Evolutionary conservation across 371 early-diverging fungal species (phyloP).

Genomic region (Mortierella sp.): DNA sequence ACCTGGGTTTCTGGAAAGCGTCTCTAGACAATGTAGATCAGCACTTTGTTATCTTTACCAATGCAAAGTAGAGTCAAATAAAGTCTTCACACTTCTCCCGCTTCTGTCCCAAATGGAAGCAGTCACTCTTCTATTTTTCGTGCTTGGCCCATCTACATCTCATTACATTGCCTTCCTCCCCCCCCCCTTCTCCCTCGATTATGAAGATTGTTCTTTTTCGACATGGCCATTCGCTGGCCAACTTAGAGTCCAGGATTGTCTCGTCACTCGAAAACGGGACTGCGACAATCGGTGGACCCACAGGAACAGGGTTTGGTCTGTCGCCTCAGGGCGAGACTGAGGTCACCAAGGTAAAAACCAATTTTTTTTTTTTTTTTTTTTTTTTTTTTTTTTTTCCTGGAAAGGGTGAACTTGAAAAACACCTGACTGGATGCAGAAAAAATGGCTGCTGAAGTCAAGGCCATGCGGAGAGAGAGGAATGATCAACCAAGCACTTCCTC

Average conservation of each 20-base stretch:
- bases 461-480: no score
- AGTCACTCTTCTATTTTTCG: neutral
- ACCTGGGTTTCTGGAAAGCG: conserved; percentile 62
- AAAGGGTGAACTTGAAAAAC: neutral
- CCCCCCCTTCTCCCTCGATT: neutral
- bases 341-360: conserved; percentile 21
- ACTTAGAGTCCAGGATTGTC: conserved; percentile 46
- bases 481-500: neutral
- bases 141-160: no score
- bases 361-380: neutral
- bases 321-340: conserved; percentile 29
- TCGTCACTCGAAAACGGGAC: conserved; percentile 44
- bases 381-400: neutral
- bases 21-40: conserved; percentile 6
- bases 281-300: conserved; percentile 31
- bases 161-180: neutral
- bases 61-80: no score
- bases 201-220: conserved; percentile 47
- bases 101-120: no score
- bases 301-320: conserved; percentile 39
- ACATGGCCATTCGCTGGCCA: conserved; percentile 50
- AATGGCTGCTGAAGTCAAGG: no score
- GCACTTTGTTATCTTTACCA: neutral
- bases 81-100: no score
- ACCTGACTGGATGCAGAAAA: neutral